Base-by-base conservation (phyloP, 768 basidiomycete genomes). In the Pilatotrama ljubarskyi region DNA sequence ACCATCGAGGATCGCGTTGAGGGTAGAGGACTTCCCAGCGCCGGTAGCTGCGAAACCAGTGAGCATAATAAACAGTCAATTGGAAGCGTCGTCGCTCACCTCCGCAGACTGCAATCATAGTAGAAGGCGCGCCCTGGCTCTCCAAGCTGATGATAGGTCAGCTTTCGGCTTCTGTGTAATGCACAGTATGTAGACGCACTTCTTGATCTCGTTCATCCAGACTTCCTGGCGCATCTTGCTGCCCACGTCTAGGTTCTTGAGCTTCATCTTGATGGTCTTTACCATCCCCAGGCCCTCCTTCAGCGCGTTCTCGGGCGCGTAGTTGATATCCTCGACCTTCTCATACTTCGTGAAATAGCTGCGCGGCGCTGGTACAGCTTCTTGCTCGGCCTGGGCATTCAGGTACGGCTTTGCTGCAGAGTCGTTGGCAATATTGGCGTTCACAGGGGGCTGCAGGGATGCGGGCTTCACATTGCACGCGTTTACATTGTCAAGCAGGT, bases 1-100 rank as follows among this genome's bases (percentile, higher is more conserved):
- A 83, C 84, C 84, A 63, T 85, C 83, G 20, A 87, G 73, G 35
- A 87, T 72, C 2, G 85, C 85, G 63, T 86, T 87, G 40, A 86
- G 65, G 36, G 82, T 77, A 1, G 84, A 85, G 0, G 82, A 84
- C 72, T 86, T 86, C 13, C 84, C 84, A 0, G 84, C 82, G 10
- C 84, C 84, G 7, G 84, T 86, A 5, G 80, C 84, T 84, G 58
- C 32, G 20, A 53, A 14, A 26, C 20, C 37, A 62, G 36, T 32
- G 7, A 24, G 38, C 5, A n/a, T 14, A 55, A 18, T n/a, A 14
- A 13, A 22, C 2, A 15, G n/a, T 22, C 17, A 8, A 32, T 37
- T 26, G 25, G 22, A 35, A 25, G n/a, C 20, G 53, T 25, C 11
- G 40, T 17, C 7, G 67, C 75, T 26, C 68, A 82, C 83, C 84